phyloP scores from a whole-genome alignment of 805 yeast genomes.

The Yarrowia deformans region DNA sequence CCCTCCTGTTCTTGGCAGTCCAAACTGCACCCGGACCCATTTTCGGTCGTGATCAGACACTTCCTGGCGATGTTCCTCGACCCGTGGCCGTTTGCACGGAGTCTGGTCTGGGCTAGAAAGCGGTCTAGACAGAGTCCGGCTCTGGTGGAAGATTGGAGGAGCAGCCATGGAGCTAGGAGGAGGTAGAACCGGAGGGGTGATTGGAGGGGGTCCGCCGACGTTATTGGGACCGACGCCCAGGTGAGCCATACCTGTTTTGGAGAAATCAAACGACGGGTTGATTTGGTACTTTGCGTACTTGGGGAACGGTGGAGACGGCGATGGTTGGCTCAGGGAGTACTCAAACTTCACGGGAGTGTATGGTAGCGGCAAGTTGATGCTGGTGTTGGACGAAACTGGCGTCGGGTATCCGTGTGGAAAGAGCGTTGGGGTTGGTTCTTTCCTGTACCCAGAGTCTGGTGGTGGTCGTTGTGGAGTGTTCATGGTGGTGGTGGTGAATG shows the following conservation, averaged over 20 bases:
- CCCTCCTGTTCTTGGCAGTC: constrained; percentile 18
- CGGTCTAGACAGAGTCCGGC: constrained; percentile 6
- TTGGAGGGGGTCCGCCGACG: background rate
- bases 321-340: constrained; percentile 8
- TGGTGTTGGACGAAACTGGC: constrained; percentile 25
- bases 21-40: constrained; percentile 31
- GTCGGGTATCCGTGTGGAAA: constrained; percentile 27
- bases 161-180: constrained; percentile 24
- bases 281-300: constrained; percentile 26
- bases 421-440: constrained; percentile 2
- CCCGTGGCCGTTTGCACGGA: constrained; percentile 6
- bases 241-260: constrained; percentile 24
- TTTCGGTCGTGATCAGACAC: constrained; percentile 29
- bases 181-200: constrained; percentile 23
- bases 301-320: constrained; percentile 17
- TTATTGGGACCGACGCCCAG: constrained; percentile 3
- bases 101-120: constrained; percentile 15
- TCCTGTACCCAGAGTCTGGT: background rate
- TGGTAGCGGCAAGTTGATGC: constrained; percentile 1
- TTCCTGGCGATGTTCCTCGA: constrained; percentile 13
- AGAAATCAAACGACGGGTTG: constrained; percentile 26
- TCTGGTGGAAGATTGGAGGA: constrained; percentile 20
- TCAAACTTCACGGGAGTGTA: constrained; percentile 19
- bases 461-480: constrained; percentile 22
- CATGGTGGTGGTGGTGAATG: background rate